A percentile compares a stretch with the other conserved stretches of the same genome.
Conservation (phyloP, 192 early-diverging fungal genomes). For the Entomortierella beljakovae region DNA sequence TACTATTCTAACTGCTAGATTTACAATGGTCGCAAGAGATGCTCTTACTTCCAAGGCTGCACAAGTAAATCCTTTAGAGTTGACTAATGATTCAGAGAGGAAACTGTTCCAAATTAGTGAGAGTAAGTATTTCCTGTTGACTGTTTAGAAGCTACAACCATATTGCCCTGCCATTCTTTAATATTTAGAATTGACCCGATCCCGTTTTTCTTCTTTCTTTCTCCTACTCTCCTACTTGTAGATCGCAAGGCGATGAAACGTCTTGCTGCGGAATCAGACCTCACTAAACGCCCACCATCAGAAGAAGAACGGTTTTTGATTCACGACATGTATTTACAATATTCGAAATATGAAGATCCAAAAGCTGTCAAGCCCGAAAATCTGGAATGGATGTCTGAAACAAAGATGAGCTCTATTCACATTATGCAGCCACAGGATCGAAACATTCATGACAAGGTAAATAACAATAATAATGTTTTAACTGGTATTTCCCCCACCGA, state of each 20-base stretch:
- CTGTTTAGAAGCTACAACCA: too few species aligned
- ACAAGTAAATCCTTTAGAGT: slow-evolving; percentile 77
- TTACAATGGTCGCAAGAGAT: slow-evolving; percentile 91
- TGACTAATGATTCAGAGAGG: slow-evolving; percentile 81
- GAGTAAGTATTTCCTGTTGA: slow-evolving; percentile 34
- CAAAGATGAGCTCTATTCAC: slow-evolving; percentile 74
- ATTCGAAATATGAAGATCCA: slow-evolving; percentile 68
- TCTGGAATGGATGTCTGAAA: slow-evolving; percentile 81
- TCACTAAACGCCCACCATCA: slow-evolving; percentile 80
- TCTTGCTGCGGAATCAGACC: slow-evolving; percentile 50
- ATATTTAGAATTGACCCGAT: background rate
- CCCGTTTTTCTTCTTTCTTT: background rate
- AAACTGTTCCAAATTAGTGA: slow-evolving; percentile 76
- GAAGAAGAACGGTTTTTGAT: slow-evolving; percentile 82
- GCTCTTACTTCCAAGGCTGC: slow-evolving; percentile 74
- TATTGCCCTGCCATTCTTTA: too few species aligned
- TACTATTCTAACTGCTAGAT: slow-evolving; percentile 80
- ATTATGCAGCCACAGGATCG: slow-evolving; percentile 80
- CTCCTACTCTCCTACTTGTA: too few species aligned
- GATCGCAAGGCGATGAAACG: slow-evolving; percentile 68
- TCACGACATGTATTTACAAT: slow-evolving; percentile 82
- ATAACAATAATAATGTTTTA: background rate
- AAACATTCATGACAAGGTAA: slow-evolving; percentile 52
- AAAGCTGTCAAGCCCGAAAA: slow-evolving; percentile 56
- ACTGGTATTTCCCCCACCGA: too few species aligned